Percentiles rank a stretch among this genome's conserved stretches.
phyloP scores from a whole-genome alignment of 768 basidiomycete species.

The Termitomyces sp. region DNA sequence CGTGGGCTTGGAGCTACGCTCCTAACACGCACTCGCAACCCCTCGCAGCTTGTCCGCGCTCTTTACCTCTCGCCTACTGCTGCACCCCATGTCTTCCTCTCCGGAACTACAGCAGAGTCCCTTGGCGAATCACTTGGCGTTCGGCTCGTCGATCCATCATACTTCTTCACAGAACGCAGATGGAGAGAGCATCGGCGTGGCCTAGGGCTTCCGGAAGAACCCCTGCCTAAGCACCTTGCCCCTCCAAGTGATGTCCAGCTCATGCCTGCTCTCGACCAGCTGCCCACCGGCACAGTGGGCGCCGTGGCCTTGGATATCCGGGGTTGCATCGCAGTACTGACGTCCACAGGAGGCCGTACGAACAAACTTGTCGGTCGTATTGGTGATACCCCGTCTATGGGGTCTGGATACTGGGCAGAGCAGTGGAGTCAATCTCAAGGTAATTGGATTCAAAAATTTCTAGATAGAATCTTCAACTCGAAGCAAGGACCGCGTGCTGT shows the following conservation, averaged over 20 bases:
- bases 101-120: conserved; percentile 57
- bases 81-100: conserved; percentile 68
- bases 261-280: conserved; percentile 39
- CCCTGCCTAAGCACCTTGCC: conserved; percentile 29
- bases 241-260: conserved; percentile 11
- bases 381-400: conserved; percentile 80
- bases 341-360: conserved; percentile 78
- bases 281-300: conserved; percentile 78
- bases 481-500: conserved; percentile 37
- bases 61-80: conserved; percentile 62
- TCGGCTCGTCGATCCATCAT: conserved; percentile 62
- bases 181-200: conserved; percentile 77
- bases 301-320: conserved; percentile 74
- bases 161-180: conserved; percentile 69
- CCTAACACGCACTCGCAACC: conserved; percentile 63
- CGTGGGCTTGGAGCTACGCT: conserved; percentile 64
- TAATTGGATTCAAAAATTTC: conserved; percentile 26
- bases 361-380: conserved; percentile 81
- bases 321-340: conserved; percentile 68
- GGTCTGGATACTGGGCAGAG: conserved; percentile 80
- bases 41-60: conserved; percentile 61
- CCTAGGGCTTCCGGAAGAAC: conserved; percentile 68
- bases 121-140: conserved; percentile 52
- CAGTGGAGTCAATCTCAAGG: conserved; percentile 47
- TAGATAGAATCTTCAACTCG: conserved; percentile 15